Base-by-base conservation (phyloP, 2,329 filamentous ascomycete genomes). In the Rutstroemia sp. region DNA sequence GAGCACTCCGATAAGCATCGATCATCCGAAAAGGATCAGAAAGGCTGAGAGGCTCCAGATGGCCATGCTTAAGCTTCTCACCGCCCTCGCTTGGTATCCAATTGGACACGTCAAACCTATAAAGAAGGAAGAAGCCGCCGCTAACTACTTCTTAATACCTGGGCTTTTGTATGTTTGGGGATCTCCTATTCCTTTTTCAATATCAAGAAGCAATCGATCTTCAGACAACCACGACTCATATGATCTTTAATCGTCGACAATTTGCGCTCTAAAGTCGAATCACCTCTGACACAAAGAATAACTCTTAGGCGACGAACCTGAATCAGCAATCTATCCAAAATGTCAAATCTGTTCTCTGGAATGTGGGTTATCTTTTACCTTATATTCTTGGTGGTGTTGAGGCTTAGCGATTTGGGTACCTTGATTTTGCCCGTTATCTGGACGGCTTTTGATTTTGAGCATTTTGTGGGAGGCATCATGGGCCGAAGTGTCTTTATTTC, bases 271-370 rank as follows among this genome's bases (percentile, higher is more conserved):
- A 44, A 44, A 23, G 17, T 38, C 23, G 27, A 42, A 23, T 16
- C 37, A 55, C 38, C 9, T 44, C 44, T 34, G 38, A 42, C 19
- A 42, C 39, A 19, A 19, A 17, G 16, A 19, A 42, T 9, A 19
- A 50, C 6, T 34, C 23, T 34, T n/a, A n/a, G 23, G 16, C 16
- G 16, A n/a, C 25, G 21, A 42, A 38, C n/a, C 14, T 23, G 37
- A 23, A 19, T 49, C 12, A 48, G 41, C 19, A 54, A 47, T 46
- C 19, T 54, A n/a, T 47, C 30, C 52, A 55, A 56, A 30, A 69
- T 69, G 68, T 69, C 68, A 49, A 69, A 68, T 58, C 57, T 69
- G 53, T 69, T 69, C 57, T 68, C 67, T 61, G 68, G 68, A 64
- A 69, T 69, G 68, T 69, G 60, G 53, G 68, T 69, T 60, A 23